Conservation (phyloP, 192 early-diverging fungal genomes). For the Diversispora epigaea region DNA sequence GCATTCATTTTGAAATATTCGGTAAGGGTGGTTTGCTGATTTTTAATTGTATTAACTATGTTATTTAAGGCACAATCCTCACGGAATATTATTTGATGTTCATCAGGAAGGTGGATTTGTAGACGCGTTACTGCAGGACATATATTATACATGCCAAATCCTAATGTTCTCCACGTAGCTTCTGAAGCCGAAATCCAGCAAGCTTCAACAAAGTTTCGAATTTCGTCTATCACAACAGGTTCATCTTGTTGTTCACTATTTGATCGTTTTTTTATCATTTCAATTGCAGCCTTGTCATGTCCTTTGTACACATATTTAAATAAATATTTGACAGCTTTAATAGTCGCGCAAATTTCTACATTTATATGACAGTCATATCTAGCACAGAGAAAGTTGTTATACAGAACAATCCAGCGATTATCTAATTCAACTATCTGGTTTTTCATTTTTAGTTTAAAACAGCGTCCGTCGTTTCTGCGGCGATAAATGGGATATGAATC, state of each 20-base stretch:
- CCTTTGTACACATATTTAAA: slow-evolving; percentile 46
- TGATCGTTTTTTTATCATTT: not conserved
- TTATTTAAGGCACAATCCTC: not conserved
- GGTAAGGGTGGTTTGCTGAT: slow-evolving; percentile 22
- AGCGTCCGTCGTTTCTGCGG: not conserved
- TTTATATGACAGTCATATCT: slow-evolving; percentile 44
- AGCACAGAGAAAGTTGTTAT: slow-evolving; percentile 36
- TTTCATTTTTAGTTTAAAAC: not conserved
- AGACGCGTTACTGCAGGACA: slow-evolving; percentile 10
- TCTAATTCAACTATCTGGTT: slow-evolving; percentile 18
- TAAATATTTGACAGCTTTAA: slow-evolving; percentile 40
- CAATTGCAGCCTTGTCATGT: slow-evolving; percentile 30
- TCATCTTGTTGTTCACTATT: not conserved
- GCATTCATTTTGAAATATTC: slow-evolving; percentile 26
- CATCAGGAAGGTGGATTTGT: not conserved
- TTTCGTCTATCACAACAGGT: not conserved
- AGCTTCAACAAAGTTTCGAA: slow-evolving; percentile 6
- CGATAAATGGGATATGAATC: slow-evolving; percentile 37
- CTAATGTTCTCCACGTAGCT: slow-evolving; percentile 34
- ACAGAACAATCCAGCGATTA: slow-evolving; percentile 38
- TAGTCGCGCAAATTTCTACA: slow-evolving; percentile 38
- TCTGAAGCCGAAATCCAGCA: slow-evolving; percentile 37
- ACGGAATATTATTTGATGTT: not conserved
- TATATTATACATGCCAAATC: slow-evolving; percentile 29
- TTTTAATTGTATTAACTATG: slow-evolving; percentile 20